Evolutionary conservation across 2,329 filamentous ascomycete genomes (phyloP).

Genomic region (Epichloe sylvatica): DNA sequence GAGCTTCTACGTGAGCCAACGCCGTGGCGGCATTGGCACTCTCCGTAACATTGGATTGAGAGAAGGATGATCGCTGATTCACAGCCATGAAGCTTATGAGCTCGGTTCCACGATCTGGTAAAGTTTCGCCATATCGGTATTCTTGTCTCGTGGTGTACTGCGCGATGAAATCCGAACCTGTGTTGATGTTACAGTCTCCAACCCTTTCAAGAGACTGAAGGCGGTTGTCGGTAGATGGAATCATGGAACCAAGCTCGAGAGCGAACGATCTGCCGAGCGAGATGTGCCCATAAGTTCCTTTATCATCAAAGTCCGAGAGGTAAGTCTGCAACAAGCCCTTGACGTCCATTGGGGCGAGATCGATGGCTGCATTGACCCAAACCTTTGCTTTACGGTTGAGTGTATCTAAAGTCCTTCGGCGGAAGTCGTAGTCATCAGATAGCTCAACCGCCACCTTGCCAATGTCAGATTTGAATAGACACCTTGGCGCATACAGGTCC

Average conservation of each 20-base stretch:
- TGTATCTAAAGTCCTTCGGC: conserved; percentile 62
- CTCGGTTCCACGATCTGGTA: conserved; percentile 54
- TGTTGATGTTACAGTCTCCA: conserved; percentile 66
- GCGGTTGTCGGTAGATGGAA: conserved; percentile 75
- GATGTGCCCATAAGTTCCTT: conserved; percentile 80
- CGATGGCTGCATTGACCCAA: conserved; percentile 72
- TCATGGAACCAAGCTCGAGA: conserved; percentile 74
- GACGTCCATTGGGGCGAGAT: conserved; percentile 78
- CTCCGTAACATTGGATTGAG: conserved; percentile 37
- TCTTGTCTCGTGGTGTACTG: conserved; percentile 96
- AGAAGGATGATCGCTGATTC: conserved; percentile 37
- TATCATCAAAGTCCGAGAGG: conserved; percentile 85
- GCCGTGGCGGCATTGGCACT: conserved; percentile 48
- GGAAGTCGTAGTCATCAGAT: conserved; percentile 82
- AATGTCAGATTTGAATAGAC: conserved; percentile 62
- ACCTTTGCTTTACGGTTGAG: conserved; percentile 62
- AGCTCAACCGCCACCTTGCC: conserved; percentile 74
- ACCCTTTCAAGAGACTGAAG: conserved; percentile 68
- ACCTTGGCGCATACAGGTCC: conserved; percentile 79
- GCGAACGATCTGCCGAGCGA: conserved; percentile 90
- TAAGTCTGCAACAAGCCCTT: conserved; percentile 95
- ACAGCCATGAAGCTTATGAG: conserved; percentile 47
- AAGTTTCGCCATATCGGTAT: conserved; percentile 73
- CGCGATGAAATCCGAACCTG: conserved; percentile 87
- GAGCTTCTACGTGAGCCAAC: conserved; percentile 58